phyloP scores from a whole-genome alignment of 208 protist genomes.

The Perkinsela sp. region DNA sequence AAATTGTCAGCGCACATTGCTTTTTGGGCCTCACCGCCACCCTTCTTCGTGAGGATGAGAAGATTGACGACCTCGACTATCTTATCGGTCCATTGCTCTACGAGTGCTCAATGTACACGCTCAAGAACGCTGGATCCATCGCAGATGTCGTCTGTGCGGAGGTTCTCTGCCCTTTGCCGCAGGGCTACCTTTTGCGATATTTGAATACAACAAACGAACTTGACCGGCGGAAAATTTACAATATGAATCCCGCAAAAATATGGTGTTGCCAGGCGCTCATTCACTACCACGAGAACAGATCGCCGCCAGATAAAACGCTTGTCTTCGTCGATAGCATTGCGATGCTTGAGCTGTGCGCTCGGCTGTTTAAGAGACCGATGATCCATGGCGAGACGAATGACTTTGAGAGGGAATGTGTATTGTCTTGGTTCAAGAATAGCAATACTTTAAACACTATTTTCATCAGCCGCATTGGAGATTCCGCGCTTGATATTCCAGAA shows the following conservation, averaged over 20 bases:
- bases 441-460: slow-evolving; percentile 75
- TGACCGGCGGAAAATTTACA: slow-evolving; percentile 10
- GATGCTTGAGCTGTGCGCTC: slow-evolving; percentile 75
- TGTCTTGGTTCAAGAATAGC: slow-evolving; percentile 70
- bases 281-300: slow-evolving; percentile 52
- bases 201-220: slow-evolving; percentile 15
- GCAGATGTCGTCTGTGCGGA: slow-evolving; percentile 90
- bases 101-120: slow-evolving; percentile 93
- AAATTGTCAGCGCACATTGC: slow-evolving; percentile 65
- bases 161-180: slow-evolving; percentile 86
- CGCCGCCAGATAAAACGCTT: slow-evolving; percentile 91
- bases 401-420: slow-evolving; percentile 64
- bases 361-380: slow-evolving; percentile 34
- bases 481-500: slow-evolving; percentile 88
- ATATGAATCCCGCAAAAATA: slow-evolving; percentile 67
- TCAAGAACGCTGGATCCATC: slow-evolving; percentile 74
- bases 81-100: slow-evolving; percentile 97
- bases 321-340: slow-evolving; percentile 95
- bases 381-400: slow-evolving; percentile 78
- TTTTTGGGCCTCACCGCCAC: slow-evolving; percentile 92
- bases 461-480: slow-evolving; percentile 84
- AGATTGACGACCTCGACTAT: slow-evolving; percentile 87
- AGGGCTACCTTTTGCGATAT: slow-evolving; percentile 70
- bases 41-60: slow-evolving; percentile 83
- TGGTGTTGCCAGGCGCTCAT: slow-evolving; percentile 67